Evolutionary conservation across 805 yeast genomes (phyloP).

Genomic region (Monosporozyma siamensis): DNA sequence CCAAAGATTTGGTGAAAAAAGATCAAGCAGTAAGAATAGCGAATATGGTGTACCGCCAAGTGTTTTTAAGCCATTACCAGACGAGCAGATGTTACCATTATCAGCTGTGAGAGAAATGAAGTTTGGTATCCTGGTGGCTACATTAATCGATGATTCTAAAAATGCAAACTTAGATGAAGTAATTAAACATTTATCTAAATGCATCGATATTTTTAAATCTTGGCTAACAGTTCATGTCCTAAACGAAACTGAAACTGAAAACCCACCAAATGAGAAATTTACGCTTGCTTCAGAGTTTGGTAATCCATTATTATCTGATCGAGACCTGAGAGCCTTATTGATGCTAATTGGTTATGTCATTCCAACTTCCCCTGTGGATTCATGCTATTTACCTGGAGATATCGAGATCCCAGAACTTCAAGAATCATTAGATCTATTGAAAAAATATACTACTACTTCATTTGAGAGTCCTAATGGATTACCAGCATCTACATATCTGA

Average conservation of each 20-base stretch:
- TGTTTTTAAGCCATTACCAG: conserved; percentile 17
- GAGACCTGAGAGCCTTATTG: conserved; percentile 24
- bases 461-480: conserved; percentile 24
- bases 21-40: conserved; percentile 5
- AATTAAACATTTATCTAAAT: conserved; percentile 12
- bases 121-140: conserved; percentile 27
- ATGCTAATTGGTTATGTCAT: conserved; percentile 17
- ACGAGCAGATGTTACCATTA: conserved; percentile 17
- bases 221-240: conserved; percentile 10
- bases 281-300: conserved; percentile 1
- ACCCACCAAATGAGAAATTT: conserved; percentile 14
- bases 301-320: conserved; percentile 15
- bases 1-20: conserved; percentile 34
- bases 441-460: conserved; percentile 18
- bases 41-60: conserved; percentile 19
- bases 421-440: conserved; percentile 9
- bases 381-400: conserved; percentile 15
- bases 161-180: conserved; percentile 16
- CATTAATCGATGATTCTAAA: conserved; percentile 28
- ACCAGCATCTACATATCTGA: conserved; percentile 22
- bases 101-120: conserved; percentile 18
- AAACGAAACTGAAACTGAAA: conserved; percentile 7
- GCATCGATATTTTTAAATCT: conserved; percentile 12
- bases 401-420: conserved; percentile 10
- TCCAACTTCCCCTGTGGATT: conserved; percentile 13